These are phyloP conservation scores for Diaporthe citrichinensis DNA, from an alignment of 2,329 filamentous ascomycete species.

Conservation along the genomic window DNA sequence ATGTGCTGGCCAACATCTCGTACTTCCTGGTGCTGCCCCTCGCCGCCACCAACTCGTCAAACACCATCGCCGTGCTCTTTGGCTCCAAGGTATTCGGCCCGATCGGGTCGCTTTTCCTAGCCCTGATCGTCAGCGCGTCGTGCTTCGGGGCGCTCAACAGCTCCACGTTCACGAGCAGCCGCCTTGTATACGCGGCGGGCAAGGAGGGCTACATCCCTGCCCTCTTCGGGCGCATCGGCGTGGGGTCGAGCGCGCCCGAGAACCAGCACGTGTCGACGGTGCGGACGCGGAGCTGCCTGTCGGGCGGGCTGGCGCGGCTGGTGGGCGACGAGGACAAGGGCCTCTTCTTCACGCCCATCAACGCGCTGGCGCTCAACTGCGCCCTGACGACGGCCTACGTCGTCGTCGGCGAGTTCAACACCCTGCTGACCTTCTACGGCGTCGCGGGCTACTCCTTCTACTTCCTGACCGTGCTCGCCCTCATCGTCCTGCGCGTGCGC, in stretches of 20 bases:
- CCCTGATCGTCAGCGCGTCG: conserved; percentile 89
- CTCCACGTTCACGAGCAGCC: conserved; percentile 91
- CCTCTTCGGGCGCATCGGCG: conserved; percentile 86
- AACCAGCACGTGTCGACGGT: conserved; percentile 57
- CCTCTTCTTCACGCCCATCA: conserved; percentile 94
- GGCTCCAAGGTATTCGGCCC: conserved; percentile 91
- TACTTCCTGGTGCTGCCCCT: conserved; percentile 95
- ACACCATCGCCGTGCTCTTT: conserved; percentile 97
- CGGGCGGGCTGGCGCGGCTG: conserved; percentile 70
- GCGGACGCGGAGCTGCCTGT: conserved; percentile 68
- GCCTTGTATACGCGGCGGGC: conserved; percentile 92
- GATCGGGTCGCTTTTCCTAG: conserved; percentile 84
- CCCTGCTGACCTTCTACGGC: conserved; percentile 95
- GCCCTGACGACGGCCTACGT: conserved; percentile 83
- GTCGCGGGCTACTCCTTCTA: conserved; percentile 98
- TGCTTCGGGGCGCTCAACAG: conserved; percentile 97
- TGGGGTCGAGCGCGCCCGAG: conserved; percentile 62
- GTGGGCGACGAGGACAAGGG: conserved; percentile 84
- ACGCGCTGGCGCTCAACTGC: conserved; percentile 88
- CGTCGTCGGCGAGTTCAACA: conserved; percentile 88
- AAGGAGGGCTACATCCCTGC: conserved; percentile 94
- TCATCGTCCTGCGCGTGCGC: conserved; percentile 89
- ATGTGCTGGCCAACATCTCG: conserved; percentile 90
- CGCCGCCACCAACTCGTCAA: conserved; percentile 84
- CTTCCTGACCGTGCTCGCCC: conserved; percentile 92